phyloP scores from a whole-genome alignment of 108 stramenopile species.

The Hondaea fermentalgiana region DNA sequence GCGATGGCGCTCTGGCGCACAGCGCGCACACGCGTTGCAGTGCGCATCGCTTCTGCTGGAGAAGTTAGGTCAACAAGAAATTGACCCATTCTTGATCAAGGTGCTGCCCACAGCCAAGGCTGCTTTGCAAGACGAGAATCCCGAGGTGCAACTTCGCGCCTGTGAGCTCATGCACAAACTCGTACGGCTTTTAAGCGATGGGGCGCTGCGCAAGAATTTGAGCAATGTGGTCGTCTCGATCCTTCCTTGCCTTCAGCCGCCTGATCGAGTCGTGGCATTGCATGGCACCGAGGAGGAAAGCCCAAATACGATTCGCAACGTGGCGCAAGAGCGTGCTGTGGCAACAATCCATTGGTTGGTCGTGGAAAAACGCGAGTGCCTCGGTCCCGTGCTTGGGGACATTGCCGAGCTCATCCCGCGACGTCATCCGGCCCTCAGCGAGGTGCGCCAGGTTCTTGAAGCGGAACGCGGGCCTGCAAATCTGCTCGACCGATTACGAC shows the following conservation, averaged over 20 bases:
- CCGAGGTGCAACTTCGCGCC: neutral
- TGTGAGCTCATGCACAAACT: constrained; percentile 4
- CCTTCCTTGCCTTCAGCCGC: neutral
- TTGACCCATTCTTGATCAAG: neutral
- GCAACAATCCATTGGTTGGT: neutral
- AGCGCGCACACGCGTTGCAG: neutral
- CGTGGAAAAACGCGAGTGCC: neutral
- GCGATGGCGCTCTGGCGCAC: neutral
- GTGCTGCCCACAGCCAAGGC: neutral
- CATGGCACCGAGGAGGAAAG: neutral
- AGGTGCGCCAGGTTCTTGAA: neutral
- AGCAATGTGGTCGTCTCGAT: neutral
- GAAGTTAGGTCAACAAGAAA: neutral
- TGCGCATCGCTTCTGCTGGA: neutral
- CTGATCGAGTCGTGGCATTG: neutral
- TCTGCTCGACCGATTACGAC: neutral
- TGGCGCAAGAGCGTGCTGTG: neutral
- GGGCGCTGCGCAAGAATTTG: neutral
- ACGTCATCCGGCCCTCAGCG: neutral
- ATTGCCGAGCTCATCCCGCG: neutral
- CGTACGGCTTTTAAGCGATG: neutral
- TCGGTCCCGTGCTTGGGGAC: neutral
- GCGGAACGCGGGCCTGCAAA: neutral
- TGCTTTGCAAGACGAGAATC: neutral
- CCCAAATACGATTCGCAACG: neutral